phyloP scores from a whole-genome alignment of 1,139 yeast species.

The Kazachstania sp. region DNA sequence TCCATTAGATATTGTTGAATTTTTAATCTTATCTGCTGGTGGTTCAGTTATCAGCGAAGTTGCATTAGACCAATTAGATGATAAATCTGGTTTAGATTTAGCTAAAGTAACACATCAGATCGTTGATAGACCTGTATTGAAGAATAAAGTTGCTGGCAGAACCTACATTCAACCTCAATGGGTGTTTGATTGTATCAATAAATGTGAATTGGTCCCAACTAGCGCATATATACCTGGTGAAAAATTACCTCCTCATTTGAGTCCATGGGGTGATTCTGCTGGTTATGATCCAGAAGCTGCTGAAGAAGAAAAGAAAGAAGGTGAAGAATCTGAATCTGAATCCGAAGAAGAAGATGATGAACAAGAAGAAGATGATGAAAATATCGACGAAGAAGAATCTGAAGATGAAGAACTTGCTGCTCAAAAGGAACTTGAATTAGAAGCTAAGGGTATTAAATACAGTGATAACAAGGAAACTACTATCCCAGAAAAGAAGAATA shows the following conservation, averaged over 20 bases:
- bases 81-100: slow-evolving; percentile 44
- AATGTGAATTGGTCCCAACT: slow-evolving; percentile 64
- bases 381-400: slow-evolving; percentile 34
- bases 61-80: slow-evolving; percentile 64
- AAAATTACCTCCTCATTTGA: slow-evolving; percentile 87
- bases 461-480: slow-evolving; percentile 44
- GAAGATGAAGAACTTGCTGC: slow-evolving; percentile 55
- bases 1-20: slow-evolving; percentile 83
- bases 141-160: slow-evolving; percentile 77
- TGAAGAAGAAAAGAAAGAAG: slow-evolving; percentile 44
- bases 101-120: slow-evolving; percentile 82
- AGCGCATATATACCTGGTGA: slow-evolving; percentile 89
- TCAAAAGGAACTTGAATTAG: slow-evolving; percentile 82
- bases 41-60: slow-evolving; percentile 83
- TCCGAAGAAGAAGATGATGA: slow-evolving; percentile 38
- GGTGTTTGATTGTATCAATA: slow-evolving; percentile 88
- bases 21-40: slow-evolving; percentile 79
- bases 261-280: slow-evolving; percentile 98
- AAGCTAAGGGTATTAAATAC: slow-evolving; percentile 76
- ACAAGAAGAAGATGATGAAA: slow-evolving; percentile 40
- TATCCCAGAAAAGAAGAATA: slow-evolving; percentile 14
- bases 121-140: slow-evolving; percentile 79
- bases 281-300: slow-evolving; percentile 76
- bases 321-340: slow-evolving; percentile 41
- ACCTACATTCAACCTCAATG: slow-evolving; percentile 97